A percentile compares a stretch with the other conserved stretches of the same genome.
Conservation (phyloP, 2,329 filamentous ascomycete species). For the Meredithiella fracta region DNA sequence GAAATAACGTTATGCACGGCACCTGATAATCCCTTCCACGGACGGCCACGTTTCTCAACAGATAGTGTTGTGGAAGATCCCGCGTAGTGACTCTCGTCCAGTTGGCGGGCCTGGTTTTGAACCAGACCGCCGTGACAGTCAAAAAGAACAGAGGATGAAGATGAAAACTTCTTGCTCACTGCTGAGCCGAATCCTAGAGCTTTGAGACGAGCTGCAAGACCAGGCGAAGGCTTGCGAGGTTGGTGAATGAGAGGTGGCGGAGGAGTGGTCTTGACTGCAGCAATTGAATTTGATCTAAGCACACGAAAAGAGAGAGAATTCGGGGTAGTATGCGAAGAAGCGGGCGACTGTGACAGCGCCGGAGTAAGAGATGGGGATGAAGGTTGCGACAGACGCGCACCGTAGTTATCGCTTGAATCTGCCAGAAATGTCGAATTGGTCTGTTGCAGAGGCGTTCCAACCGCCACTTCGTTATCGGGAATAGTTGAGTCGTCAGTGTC, state of each 20-base stretch:
- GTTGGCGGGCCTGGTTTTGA: constrained; percentile 50
- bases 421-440: neutral
- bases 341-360: constrained; percentile 7
- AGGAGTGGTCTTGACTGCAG: constrained; percentile 18
- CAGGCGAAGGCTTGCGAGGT: constrained; percentile 44
- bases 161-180: constrained; percentile 14
- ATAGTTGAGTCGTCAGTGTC: neutral
- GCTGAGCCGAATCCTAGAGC: constrained; percentile 41
- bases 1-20: constrained; percentile 10
- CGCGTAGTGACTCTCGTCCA: constrained; percentile 50
- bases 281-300: constrained; percentile 17
- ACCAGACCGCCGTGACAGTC: constrained; percentile 50
- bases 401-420: neutral
- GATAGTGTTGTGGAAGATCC: constrained; percentile 29
- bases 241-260: constrained; percentile 18
- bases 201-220: constrained; percentile 47
- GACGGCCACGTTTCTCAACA: constrained; percentile 49
- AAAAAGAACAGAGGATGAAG: constrained; percentile 18
- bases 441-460: neutral
- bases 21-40: constrained; percentile 42
- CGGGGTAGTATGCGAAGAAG: constrained; percentile 2
- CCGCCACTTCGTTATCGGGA: neutral
- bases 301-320: constrained; percentile 16
- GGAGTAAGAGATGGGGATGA: constrained; percentile 10
- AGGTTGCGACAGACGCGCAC: constrained; percentile 10